A percentile compares a stretch with the other conserved stretches of the same genome.
Evolutionary conservation across 192 early-diverging fungal species (phyloP).

Genomic region (Podila minutissima): DNA sequence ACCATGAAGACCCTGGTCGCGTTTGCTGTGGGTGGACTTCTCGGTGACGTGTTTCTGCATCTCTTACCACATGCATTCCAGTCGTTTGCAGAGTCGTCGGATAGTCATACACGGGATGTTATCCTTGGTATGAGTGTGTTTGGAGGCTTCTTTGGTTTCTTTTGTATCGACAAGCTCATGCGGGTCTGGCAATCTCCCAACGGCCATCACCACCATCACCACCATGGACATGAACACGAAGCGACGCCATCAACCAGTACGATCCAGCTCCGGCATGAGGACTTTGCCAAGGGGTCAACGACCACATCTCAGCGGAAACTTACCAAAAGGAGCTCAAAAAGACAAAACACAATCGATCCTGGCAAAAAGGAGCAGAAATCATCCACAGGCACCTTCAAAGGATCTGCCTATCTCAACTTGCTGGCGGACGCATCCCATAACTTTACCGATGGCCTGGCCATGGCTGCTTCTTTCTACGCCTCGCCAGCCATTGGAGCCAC

Average conservation of each 20-base stretch:
- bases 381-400: conserved; percentile 59
- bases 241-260: conserved; percentile 19
- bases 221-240: conserved; percentile 30
- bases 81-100: conserved; percentile 50
- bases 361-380: conserved; percentile 25
- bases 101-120: conserved; percentile 65
- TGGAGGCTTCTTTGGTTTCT: conserved; percentile 78
- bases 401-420: conserved; percentile 81
- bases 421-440: conserved; percentile 87
- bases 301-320: too few relatives aligned
- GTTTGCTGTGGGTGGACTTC: conserved; percentile 85
- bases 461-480: conserved; percentile 85
- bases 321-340: not conserved
- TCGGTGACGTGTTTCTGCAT: conserved; percentile 89
- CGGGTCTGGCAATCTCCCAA: conserved; percentile 56
- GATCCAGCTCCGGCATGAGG: not conserved
- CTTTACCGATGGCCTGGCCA: conserved; percentile 87
- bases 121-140: conserved; percentile 81
- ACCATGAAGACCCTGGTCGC: conserved; percentile 79
- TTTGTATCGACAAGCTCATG: conserved; percentile 87
- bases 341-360: not conserved
- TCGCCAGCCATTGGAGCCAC: conserved; percentile 84
- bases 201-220: conserved; percentile 41
- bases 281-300: conserved; percentile 48
- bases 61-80: conserved; percentile 80